Evolutionary conservation across 2,329 filamentous ascomycete genomes (phyloP).

Genomic region (Stylonectria norvegica): DNA sequence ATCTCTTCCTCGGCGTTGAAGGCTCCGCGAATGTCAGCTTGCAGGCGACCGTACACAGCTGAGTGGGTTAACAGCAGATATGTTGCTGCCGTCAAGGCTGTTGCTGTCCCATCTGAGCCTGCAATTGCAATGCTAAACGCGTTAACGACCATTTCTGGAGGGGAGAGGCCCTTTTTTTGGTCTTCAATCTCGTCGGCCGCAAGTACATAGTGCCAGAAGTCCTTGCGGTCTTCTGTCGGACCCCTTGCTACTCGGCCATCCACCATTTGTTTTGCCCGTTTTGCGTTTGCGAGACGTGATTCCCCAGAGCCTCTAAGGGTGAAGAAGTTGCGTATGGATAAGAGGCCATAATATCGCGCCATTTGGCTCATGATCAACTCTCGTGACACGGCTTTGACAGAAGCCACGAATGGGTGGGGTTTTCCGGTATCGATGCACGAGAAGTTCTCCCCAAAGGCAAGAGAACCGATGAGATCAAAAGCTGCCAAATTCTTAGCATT

Average conservation of each 20-base stretch:
- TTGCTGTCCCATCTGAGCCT: conserved; percentile 18
- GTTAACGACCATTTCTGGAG: conserved; percentile 17
- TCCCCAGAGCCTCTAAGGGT: not conserved
- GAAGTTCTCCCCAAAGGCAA: conserved; percentile 19
- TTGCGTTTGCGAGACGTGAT: conserved; percentile 13
- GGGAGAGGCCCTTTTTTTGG: conserved; percentile 8
- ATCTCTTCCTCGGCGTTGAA: conserved; percentile 11
- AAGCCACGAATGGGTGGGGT: conserved; percentile 18
- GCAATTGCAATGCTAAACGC: conserved; percentile 22
- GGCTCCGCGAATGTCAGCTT: not conserved
- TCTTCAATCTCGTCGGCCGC: conserved; percentile 6
- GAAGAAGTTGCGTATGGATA: conserved; percentile 4
- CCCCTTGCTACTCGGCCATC: conserved; percentile 13
- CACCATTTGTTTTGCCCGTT: conserved; percentile 16
- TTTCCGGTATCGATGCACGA: conserved; percentile 17
- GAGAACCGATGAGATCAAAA: conserved; percentile 19
- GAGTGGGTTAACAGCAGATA: conserved; percentile 11
- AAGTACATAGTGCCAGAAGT: conserved; percentile 21
- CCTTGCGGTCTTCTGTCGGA: conserved; percentile 16
- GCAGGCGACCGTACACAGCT: conserved; percentile 4
- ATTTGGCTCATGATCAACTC: conserved; percentile 21
- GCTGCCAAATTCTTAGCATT: conserved; percentile 5
- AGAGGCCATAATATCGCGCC: conserved; percentile 8
- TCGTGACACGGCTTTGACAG: conserved; percentile 13
- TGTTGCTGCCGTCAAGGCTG: conserved; percentile 10